Evolutionary conservation across 2,329 filamentous ascomycete genomes (phyloP).

Genomic region (Calonectria hawksworthii): DNA sequence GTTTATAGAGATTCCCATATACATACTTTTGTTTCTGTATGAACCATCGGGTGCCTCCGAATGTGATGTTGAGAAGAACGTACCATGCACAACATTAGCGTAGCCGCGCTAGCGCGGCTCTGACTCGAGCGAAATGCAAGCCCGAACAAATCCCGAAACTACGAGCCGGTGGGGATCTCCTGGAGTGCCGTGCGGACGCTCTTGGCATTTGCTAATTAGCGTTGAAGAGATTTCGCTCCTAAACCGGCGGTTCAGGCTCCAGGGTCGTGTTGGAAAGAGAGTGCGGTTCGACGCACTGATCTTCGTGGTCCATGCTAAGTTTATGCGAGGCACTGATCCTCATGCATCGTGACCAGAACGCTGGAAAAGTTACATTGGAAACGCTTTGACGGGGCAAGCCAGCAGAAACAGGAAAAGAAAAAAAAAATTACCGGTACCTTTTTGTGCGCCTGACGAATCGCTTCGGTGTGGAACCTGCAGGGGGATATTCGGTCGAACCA

Average conservation of each 20-base stretch:
- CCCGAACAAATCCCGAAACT: conserved; percentile 8
- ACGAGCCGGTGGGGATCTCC: neutral
- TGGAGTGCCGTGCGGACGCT: neutral
- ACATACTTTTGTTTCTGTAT: conserved; percentile 6
- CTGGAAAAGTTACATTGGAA: conserved; percentile 9
- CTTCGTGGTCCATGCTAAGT: neutral
- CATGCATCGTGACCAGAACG: conserved; percentile 9
- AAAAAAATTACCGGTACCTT: neutral
- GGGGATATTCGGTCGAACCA: neutral
- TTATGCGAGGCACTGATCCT: neutral
- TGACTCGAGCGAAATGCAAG: conserved; percentile 3
- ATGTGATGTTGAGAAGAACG: neutral
- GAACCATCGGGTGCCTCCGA: neutral
- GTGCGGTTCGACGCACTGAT: conserved; percentile 4
- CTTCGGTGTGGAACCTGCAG: conserved; percentile 2
- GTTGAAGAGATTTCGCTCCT: conserved; percentile 3
- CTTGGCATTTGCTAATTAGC: conserved; percentile 12
- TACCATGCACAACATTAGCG: neutral
- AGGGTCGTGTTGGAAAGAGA: neutral
- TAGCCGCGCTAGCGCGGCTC: neutral
- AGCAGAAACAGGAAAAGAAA: neutral
- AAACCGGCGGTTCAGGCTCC: neutral
- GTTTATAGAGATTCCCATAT: conserved; percentile 4
- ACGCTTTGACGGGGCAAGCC: neutral
- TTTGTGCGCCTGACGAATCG: neutral